A percentile compares a stretch with the other conserved stretches of the same genome.
These are phyloP conservation scores for Ceratorhiza oryzae-sativae DNA, from an alignment of 1,284 basidiomycete species.

Conservation along the genomic window DNA sequence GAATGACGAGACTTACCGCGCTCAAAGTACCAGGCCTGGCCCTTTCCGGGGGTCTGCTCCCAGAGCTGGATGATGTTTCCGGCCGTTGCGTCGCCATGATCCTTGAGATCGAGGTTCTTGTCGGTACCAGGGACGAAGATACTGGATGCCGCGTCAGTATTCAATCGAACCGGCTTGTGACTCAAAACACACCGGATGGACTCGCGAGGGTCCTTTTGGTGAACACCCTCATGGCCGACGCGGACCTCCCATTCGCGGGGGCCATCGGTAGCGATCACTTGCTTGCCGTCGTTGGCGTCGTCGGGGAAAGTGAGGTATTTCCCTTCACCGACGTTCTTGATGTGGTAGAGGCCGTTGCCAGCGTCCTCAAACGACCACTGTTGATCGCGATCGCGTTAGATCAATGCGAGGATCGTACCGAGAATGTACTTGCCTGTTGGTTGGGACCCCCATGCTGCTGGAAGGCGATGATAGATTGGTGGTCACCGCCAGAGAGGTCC, in stretches of 20 bases:
- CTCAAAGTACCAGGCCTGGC: slow-evolving; percentile 31
- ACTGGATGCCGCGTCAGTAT: neutral
- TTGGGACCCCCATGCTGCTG: slow-evolving; percentile 2
- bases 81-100: slow-evolving; percentile 26
- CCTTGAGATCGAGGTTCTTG: slow-evolving; percentile 33
- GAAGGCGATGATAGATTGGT: slow-evolving; percentile 23
- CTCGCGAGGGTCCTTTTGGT: slow-evolving; percentile 1
- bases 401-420: neutral
- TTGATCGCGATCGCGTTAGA: neutral
- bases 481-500: slow-evolving; percentile 29
- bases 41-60: slow-evolving; percentile 16
- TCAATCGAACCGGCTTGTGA: neutral
- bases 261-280: slow-evolving; percentile 25
- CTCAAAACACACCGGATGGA: slow-evolving; percentile 17
- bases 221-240: slow-evolving; percentile 31
- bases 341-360: neutral
- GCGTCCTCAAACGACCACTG: slow-evolving; percentile 12
- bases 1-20: neutral
- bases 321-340: slow-evolving; percentile 3
- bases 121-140: slow-evolving; percentile 28
- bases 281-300: slow-evolving; percentile 27
- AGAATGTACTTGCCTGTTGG: slow-evolving; percentile 10
- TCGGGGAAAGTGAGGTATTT: slow-evolving; percentile 34
- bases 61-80: slow-evolving; percentile 37
- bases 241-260: slow-evolving; percentile 27